These are phyloP conservation scores for Schwanniomyces yamadae DNA, from an alignment of 805 yeast genomes.

Conservation along the genomic window DNA sequence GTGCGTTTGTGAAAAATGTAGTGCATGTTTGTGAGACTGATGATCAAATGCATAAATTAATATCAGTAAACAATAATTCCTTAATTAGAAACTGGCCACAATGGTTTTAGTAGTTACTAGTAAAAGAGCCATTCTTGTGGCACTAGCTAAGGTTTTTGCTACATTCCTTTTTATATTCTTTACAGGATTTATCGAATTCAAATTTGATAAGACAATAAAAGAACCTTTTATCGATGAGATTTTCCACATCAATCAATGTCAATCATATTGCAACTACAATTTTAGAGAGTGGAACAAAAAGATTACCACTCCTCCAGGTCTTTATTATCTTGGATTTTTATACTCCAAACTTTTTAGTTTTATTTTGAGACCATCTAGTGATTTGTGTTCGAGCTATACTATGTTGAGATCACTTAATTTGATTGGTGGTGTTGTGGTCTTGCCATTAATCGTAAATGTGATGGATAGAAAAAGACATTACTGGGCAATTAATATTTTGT, in stretches of 20 bases:
- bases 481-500: conserved; percentile 28
- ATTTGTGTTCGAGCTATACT: conserved; percentile 17
- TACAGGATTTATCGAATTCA: conserved; percentile 12
- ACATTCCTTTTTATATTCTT: conserved; percentile 11
- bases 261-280: conserved; percentile 58
- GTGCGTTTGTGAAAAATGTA: no score
- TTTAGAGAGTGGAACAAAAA: conserved; percentile 79
- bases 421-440: conserved; percentile 56
- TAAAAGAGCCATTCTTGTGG: background rate
- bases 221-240: conserved; percentile 67
- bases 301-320: conserved; percentile 96
- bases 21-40: no score
- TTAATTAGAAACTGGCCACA: no score
- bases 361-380: background rate
- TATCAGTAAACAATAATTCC: no score
- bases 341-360: conserved; percentile 34
- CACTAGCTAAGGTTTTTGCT: background rate
- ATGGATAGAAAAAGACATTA: conserved; percentile 14
- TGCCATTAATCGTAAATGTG: conserved; percentile 46
- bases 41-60: no score
- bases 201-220: conserved; percentile 20
- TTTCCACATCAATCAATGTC: conserved; percentile 82
- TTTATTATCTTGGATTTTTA: conserved; percentile 52
- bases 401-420: conserved; percentile 52
- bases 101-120: conserved; percentile 11